These are phyloP conservation scores for Yamadazyma sp. DNA, from an alignment of 805 yeast genomes.

Conservation along the genomic window DNA sequence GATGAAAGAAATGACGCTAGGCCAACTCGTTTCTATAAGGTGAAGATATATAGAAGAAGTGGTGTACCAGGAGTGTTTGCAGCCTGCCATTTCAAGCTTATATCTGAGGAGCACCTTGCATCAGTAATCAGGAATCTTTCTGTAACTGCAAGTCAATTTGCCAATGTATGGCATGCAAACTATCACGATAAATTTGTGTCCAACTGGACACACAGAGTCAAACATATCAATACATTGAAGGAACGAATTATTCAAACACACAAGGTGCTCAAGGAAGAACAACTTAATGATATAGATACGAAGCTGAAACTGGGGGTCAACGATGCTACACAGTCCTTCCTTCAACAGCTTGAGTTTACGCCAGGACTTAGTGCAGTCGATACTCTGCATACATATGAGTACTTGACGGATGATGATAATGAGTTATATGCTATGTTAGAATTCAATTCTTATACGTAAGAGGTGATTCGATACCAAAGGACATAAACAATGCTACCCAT, in stretches of 20 bases:
- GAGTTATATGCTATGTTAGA: slow-evolving; percentile 28
- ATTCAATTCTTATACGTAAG: slow-evolving; percentile 30
- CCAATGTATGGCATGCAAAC: slow-evolving; percentile 69
- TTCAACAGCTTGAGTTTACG: slow-evolving; percentile 27
- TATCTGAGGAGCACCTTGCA: slow-evolving; percentile 60
- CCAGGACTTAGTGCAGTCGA: slow-evolving; percentile 3
- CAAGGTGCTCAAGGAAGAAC: slow-evolving; percentile 24
- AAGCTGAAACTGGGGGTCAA: slow-evolving; percentile 14
- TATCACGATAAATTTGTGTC: slow-evolving; percentile 48
- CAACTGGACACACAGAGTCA: slow-evolving; percentile 68
- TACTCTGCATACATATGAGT: slow-evolving; percentile 21
- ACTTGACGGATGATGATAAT: slow-evolving; percentile 17
- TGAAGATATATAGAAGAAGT: slow-evolving; percentile 59
- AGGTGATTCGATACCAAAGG: no score
- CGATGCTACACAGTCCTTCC: slow-evolving; percentile 31
- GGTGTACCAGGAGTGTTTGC: slow-evolving; percentile 80
- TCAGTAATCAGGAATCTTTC: slow-evolving; percentile 66
- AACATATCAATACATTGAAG: slow-evolving; percentile 45
- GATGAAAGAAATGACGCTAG: background rate
- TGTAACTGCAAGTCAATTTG: slow-evolving; percentile 66
- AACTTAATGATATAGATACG: slow-evolving; percentile 15
- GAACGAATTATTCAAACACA: slow-evolving; percentile 29
- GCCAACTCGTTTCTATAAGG: slow-evolving; percentile 51
- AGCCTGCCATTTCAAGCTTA: slow-evolving; percentile 70
- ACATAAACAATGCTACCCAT: no score